These are phyloP conservation scores for Ustilago bromivora DNA, from an alignment of 1,284 basidiomycete genomes.

Conservation along the genomic window DNA sequence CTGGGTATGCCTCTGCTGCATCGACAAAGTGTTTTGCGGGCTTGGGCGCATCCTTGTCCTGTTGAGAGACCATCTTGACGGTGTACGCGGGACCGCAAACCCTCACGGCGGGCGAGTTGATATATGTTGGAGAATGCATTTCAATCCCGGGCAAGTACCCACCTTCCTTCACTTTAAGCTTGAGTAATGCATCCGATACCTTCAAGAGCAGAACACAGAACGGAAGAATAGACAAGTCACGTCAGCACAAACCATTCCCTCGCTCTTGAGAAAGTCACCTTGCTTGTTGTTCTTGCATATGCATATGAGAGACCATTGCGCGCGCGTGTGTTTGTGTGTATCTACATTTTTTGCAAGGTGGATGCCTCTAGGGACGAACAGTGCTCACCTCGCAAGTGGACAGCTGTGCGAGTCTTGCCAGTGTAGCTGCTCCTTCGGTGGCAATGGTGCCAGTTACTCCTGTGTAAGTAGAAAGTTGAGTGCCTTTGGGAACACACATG, in stretches of 20 bases:
- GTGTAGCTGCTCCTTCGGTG: constrained; percentile 17
- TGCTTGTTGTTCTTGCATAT: neutral
- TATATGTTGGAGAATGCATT: constrained; percentile 73
- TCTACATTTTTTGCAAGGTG: constrained; percentile 10
- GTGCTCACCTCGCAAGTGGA: constrained; percentile 58
- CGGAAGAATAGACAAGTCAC: constrained; percentile 11
- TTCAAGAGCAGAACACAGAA: constrained; percentile 66
- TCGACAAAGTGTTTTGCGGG: constrained; percentile 86
- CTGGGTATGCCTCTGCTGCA: constrained; percentile 76
- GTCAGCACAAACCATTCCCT: neutral
- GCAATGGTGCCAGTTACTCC: constrained; percentile 2
- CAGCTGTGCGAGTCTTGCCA: constrained; percentile 45
- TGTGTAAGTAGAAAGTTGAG: constrained; percentile 17
- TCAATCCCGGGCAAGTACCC: constrained; percentile 86
- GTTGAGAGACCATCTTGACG: constrained; percentile 82
- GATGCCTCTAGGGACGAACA: constrained; percentile 21
- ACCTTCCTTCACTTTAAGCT: constrained; percentile 80
- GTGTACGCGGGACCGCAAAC: constrained; percentile 86
- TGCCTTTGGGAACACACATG: constrained; percentile 52
- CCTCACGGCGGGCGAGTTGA: constrained; percentile 24
- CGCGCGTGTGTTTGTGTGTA: neutral
- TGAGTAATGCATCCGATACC: constrained; percentile 90
- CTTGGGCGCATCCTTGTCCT: constrained; percentile 77
- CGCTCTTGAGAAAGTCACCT: neutral
- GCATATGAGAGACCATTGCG: neutral